Evolutionary conservation across 164 flowering plant genomes (phyloP), one percentile per base, ranked within the genome.

Genomic region (Euptelea pleiosperma): DNA sequence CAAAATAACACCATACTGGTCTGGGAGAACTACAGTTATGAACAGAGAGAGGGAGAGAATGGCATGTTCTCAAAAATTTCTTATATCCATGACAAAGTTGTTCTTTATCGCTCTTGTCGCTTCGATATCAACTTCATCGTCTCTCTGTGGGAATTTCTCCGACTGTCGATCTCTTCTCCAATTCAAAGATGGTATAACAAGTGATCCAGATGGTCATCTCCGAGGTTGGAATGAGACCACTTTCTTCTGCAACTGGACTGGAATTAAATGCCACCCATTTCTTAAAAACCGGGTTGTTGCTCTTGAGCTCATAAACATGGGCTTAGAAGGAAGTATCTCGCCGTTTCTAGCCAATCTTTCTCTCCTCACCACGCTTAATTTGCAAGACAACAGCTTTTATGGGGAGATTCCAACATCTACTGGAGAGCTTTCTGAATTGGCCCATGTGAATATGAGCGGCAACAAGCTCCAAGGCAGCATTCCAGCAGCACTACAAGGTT

Each of bases 241-340:
- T 36, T 40, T 26, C 56, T 57, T 64, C 57, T 63, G 67, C 67
- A 63, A 55, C 33, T 55, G 59, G 54, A 63, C 67, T 28, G 59
- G 60, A 37, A 52, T 63, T 18, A 36, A 37, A 8, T 55, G 54
- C 47, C 59, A 47, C 54, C 28, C 14, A n/a, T 22, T 50, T 3
- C 42, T 44, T 37, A 22, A 55, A 35, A 26, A 57, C 44, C 51
- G 57, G 30, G 50, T 41, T 11, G 12, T 51, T 2, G 50, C 50
- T 19, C 51, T 58, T 8, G 25, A 42, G 41, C 62, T 57, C 21
- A 35, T 18, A 49, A 35, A 51, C 44, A 49, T 49, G 61, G 26
- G 31, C 18, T 55, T 55, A 21, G 28, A 57, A 12, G 62, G 68
- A 55, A 47, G 2, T 3, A 26, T 62, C 9, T 54, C 68, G 4